Evolutionary conservation across 2,329 filamentous ascomycete genomes (phyloP), one percentile per base, ranked within the genome.

Genomic region (Epichloe brachyelytri): DNA sequence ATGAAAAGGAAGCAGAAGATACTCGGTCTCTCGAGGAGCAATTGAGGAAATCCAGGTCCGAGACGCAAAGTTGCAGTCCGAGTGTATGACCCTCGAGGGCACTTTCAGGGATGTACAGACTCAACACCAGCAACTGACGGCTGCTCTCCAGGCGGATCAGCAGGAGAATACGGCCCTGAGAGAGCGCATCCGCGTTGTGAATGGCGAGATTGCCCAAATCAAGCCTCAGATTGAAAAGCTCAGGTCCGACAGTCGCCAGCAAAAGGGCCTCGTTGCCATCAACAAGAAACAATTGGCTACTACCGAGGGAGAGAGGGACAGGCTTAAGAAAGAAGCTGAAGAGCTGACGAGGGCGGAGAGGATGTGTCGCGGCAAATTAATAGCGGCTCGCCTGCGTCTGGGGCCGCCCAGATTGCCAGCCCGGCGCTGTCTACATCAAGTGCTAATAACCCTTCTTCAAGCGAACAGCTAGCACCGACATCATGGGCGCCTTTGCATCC

Each of bases 231-330:
- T 98, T 49, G 93, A 98, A 65, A 97, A 96, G 73, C 77, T 95
- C 60, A 89, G 86, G 65, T 88, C 85, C 12, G 89, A 96, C 59
- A 89, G 89, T 26, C 83, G 93, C 41, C 93, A 97, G 66, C 90
- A 97, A 63, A 97, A 95, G 71, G 93, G 93, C 17, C 76, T 97
- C 57, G 91, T 95, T 33, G 90, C 93, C 43, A 98, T 98, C 71
- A 96, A 96, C 71, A 97, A 94, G 76, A 98, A 98, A 72, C 93
- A 98, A 69, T 74, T 97, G 54, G 80, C 85, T 37, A 96, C 90
- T 1, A 88, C 85, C 52, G 93, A 98, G 67, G 80, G 79, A 46
- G 91, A 97, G 65, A 80, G 87, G 34, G 91, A 97, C 54, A 91
- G 88, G 72, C 73, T 95, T 39, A 90, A 89, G 71, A 72, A 74